phyloP scores from a whole-genome alignment of 495 filamentous ascomycete genomes.

The Aspergillus nidulans region DNA sequence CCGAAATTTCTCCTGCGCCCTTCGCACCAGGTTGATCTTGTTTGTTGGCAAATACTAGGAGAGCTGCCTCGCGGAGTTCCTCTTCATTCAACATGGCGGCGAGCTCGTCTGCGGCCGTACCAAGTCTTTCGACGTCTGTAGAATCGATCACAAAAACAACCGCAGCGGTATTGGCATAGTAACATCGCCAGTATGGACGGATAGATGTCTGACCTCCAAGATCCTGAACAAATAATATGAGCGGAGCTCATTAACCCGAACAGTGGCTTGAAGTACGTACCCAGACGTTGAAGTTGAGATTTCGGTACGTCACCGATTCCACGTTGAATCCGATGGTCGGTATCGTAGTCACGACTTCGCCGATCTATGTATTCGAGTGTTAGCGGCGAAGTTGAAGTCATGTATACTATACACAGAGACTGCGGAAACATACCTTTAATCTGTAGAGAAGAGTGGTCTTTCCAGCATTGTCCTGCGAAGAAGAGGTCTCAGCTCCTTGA shows the following conservation, averaged over 20 bases:
- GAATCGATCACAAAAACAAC: conserved; percentile 98
- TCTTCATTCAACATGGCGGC: conserved; percentile 96
- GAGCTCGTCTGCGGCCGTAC: conserved; percentile 88
- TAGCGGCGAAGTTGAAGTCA: conserved; percentile 9
- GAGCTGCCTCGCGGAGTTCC: conserved; percentile 83
- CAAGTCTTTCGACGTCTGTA: conserved; percentile 91
- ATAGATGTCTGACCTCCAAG: conserved; percentile 95
- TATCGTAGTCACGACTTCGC: conserved; percentile 97
- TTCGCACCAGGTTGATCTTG: conserved; percentile 97
- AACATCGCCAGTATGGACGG: conserved; percentile 97
- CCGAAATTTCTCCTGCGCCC: conserved; percentile 92
- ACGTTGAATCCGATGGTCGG: conserved; percentile 99
- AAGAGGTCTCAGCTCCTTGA: conserved; percentile 12
- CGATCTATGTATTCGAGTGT: conserved; percentile 62
- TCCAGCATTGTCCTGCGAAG: conserved; percentile 85
- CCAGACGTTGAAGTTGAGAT: conserved; percentile 98
- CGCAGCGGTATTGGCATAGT: conserved; percentile 98
- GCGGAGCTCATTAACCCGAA: neutral
- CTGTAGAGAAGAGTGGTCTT: conserved; percentile 97
- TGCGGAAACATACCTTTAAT: conserved; percentile 65
- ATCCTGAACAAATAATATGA: conserved; percentile 53
- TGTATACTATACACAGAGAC: neutral
- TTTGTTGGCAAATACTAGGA: conserved; percentile 98
- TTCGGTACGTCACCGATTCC: conserved; percentile 94
- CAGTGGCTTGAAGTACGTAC: conserved; percentile 39